Conservation (phyloP, 495 filamentous ascomycete species). For the Collariella sp. region DNA sequence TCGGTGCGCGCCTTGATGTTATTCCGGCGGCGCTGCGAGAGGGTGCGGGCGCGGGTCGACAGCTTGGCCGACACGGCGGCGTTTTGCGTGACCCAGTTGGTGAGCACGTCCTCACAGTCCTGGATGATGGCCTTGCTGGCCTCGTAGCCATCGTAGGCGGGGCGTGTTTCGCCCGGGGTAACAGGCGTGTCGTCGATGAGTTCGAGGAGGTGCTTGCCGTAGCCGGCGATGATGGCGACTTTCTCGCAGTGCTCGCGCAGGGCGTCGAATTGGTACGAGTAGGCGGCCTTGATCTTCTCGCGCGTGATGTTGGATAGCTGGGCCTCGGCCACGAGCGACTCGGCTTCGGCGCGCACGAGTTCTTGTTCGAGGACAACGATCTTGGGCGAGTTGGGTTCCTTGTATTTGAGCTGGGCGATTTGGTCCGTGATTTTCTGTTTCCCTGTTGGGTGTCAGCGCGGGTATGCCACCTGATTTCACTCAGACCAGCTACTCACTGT, state of each 20-base stretch:
- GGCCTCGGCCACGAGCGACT: constrained; percentile 94
- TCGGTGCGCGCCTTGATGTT: constrained; percentile 55
- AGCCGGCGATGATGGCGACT: constrained; percentile 93
- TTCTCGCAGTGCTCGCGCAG: constrained; percentile 98
- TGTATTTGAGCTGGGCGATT: constrained; percentile 98
- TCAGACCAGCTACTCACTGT: constrained; percentile 53
- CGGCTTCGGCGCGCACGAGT: constrained; percentile 94
- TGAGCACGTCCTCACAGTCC: constrained; percentile 94
- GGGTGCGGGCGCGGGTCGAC: constrained; percentile 71
- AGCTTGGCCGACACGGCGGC: constrained; percentile 80
- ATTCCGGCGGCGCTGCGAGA: constrained; percentile 74
- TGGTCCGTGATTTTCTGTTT: constrained; percentile 99
- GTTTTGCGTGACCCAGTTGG: constrained; percentile 89
- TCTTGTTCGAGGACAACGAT: constrained; percentile 98
- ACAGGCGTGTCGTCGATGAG: constrained; percentile 94
- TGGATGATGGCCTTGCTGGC: constrained; percentile 98
- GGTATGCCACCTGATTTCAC: no score
- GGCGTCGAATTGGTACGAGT: constrained; percentile 97
- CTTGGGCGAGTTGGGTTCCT: constrained; percentile 94
- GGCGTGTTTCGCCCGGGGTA: constrained; percentile 91
- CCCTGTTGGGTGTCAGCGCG: constrained; percentile 41
- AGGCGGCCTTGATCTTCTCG: constrained; percentile 97
- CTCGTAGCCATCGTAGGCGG: constrained; percentile 96
- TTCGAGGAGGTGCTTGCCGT: constrained; percentile 92
- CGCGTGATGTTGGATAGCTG: constrained; percentile 98